Evolutionary conservation across 2,329 filamentous ascomycete genomes (phyloP), one percentile per base, ranked within the genome.

Genomic region (Juglanconis oblonga): DNA sequence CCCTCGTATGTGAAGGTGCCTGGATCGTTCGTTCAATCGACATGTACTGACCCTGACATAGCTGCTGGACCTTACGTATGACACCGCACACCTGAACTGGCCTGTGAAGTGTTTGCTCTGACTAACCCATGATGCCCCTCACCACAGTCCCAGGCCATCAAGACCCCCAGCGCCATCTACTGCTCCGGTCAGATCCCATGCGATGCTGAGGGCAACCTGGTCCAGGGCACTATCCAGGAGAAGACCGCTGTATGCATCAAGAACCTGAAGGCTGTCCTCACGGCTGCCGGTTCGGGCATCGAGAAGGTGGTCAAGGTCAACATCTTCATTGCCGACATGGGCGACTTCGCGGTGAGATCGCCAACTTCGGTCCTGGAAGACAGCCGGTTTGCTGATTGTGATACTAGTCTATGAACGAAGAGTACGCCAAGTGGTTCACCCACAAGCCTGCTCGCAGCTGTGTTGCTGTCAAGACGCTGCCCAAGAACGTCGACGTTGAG

Each of bases 251-350:
- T 81, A 66, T 86, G 82, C 76, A 81, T 91, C 74, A 80, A 89
- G 76, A 96, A 96, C 77, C 84, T 97, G 71, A 83, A 88, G 74
- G 90, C 90, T 48, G 91, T 98, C 59, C 86, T 98, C 55, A 84
- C 87, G 62, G 91, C 88, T 68, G 92, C 92, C 31, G 92, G 91
- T 57, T 93, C 90, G 29, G 85, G 83, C 55, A 83, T 98, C 61
- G 77, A 85, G 65, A 90, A 87, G 75, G 88, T 97, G 51, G 90
- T 97, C 78, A 97, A 97, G 84, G 90, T 92, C 68, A 91, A 87
- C 73, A 89, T 97, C 72, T 98, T 97, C 83, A 79, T 98, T 64
- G 88, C 89, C 54, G 90, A 96, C 76, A 98, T 98, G 94, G 85
- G 82, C 64, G 83, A 95, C 77, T 98, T 98, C 72, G 87, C 84